These are phyloP conservation scores for Kodamaea suecica DNA, from an alignment of 1,139 yeast genomes.

Conservation along the genomic window DNA sequence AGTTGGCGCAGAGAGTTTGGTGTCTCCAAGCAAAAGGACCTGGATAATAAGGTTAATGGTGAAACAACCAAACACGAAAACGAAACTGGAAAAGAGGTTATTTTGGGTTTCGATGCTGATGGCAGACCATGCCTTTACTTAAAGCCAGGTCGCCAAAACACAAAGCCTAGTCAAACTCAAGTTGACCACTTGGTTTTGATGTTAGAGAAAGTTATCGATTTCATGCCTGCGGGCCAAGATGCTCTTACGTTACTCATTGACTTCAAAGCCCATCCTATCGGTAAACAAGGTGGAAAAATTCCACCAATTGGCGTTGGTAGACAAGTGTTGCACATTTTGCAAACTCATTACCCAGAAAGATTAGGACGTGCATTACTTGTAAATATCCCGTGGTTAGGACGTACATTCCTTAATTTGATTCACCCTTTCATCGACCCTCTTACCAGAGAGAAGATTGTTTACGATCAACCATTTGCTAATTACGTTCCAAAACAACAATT, in stretches of 20 bases:
- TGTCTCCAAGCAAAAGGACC: slow-evolving; percentile 29
- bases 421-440: slow-evolving; percentile 94
- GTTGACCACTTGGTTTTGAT: slow-evolving; percentile 50
- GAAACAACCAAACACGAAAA: slow-evolving; percentile 35
- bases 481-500: slow-evolving; percentile 80
- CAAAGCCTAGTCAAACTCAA: slow-evolving; percentile 41
- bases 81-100: slow-evolving; percentile 48
- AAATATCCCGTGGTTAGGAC: slow-evolving; percentile 89
- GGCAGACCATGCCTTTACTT: slow-evolving; percentile 48
- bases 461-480: slow-evolving; percentile 80
- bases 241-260: slow-evolving; percentile 46
- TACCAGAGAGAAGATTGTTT: slow-evolving; percentile 87
- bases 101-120: slow-evolving; percentile 46
- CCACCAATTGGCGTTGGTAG: slow-evolving; percentile 83
- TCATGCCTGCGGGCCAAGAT: slow-evolving; percentile 51
- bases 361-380: slow-evolving; percentile 87
- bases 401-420: slow-evolving; percentile 83
- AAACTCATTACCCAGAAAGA: slow-evolving; percentile 95
- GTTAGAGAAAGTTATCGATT: slow-evolving; percentile 47
- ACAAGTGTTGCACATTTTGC: slow-evolving; percentile 81
- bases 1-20: slow-evolving; percentile 52
- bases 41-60: slow-evolving; percentile 35
- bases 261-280: slow-evolving; percentile 40
- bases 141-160: slow-evolving; percentile 49
- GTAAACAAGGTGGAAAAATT: slow-evolving; percentile 59